A percentile compares a stretch with the other conserved stretches of the same genome.
phyloP scores from a whole-genome alignment of 108 stramenopile species.

The Cyclotella choctawhatcheeana region DNA sequence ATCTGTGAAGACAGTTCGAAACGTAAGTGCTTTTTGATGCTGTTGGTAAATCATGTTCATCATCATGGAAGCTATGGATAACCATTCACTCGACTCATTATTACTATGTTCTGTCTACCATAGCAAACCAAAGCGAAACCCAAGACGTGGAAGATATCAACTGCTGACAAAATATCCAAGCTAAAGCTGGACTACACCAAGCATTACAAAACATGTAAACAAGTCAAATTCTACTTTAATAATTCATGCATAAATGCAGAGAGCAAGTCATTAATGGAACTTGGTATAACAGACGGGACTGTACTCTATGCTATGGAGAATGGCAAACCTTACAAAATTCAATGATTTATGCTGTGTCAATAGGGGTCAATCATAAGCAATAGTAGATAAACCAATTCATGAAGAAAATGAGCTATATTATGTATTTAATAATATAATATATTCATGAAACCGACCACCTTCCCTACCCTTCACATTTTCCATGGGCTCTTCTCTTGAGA shows the following conservation, averaged over 20 bases:
- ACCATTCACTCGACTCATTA: neutral
- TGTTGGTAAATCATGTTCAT: too few species aligned
- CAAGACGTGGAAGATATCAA: slow-evolving; percentile 37
- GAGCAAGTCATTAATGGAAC: slow-evolving; percentile 16
- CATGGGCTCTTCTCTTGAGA: too few species aligned
- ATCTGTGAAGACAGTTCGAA: slow-evolving; percentile 30
- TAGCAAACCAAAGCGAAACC: slow-evolving; percentile 7
- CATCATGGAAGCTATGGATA: neutral
- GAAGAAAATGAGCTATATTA: too few species aligned
- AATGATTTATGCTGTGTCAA: neutral
- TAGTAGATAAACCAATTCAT: too few species aligned
- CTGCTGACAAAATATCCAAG: slow-evolving; percentile 11
- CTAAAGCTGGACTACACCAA: slow-evolving; percentile 26
- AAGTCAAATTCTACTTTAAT: slow-evolving; percentile 29
- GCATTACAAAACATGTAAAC: slow-evolving; percentile 40
- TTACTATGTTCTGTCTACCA: neutral
- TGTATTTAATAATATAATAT: too few species aligned
- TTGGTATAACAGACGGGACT: slow-evolving; percentile 21
- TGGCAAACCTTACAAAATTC: slow-evolving; percentile 19
- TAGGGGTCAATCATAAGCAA: too few species aligned
- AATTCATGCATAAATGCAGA: slow-evolving; percentile 9
- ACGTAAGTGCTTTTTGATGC: slow-evolving; percentile 26
- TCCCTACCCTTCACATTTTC: too few species aligned
- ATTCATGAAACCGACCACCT: too few species aligned
- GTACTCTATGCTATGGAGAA: slow-evolving; percentile 40